Evolutionary conservation across 805 yeast species (phyloP).

Genomic region (Monosporozyma unispora): DNA sequence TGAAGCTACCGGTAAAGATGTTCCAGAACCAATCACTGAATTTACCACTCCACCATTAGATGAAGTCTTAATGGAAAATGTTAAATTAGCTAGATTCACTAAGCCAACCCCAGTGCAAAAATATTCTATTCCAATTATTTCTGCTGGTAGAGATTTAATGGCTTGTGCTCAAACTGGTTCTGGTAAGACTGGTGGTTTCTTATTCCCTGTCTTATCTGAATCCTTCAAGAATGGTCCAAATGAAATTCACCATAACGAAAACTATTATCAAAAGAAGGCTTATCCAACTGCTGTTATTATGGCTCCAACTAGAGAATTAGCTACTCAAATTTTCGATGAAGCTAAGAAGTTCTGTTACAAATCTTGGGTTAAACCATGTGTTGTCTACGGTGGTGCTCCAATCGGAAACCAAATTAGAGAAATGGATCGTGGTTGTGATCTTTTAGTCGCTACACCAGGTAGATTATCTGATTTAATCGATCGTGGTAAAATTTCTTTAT

Average conservation of each 20-base stretch:
- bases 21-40: constrained; percentile 84
- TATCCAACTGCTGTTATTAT: constrained; percentile 89
- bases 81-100: constrained; percentile 78
- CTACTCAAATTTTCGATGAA: constrained; percentile 92
- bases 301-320: constrained; percentile 99
- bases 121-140: constrained; percentile 87
- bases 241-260: constrained; percentile 35
- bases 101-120: constrained; percentile 96
- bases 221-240: constrained; percentile 85
- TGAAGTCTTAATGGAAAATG: constrained; percentile 73
- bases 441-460: constrained; percentile 98
- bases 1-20: constrained; percentile 91
- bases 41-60: constrained; percentile 93
- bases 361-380: constrained; percentile 96
- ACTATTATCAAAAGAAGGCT: constrained; percentile 60
- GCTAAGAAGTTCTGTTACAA: constrained; percentile 92
- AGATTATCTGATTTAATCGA: constrained; percentile 92
- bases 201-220: constrained; percentile 93
- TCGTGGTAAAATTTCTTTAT: constrained; percentile 86
- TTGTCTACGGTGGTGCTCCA: constrained; percentile 98
- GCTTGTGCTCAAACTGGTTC: constrained; percentile 99
- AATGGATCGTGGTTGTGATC: constrained; percentile 88
- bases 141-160: constrained; percentile 85
- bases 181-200: constrained; percentile 99
- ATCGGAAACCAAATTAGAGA: constrained; percentile 79